These are phyloP conservation scores for Leptomonas pyrrhocoris DNA, from an alignment of 208 protist genomes.

Conservation along the genomic window DNA sequence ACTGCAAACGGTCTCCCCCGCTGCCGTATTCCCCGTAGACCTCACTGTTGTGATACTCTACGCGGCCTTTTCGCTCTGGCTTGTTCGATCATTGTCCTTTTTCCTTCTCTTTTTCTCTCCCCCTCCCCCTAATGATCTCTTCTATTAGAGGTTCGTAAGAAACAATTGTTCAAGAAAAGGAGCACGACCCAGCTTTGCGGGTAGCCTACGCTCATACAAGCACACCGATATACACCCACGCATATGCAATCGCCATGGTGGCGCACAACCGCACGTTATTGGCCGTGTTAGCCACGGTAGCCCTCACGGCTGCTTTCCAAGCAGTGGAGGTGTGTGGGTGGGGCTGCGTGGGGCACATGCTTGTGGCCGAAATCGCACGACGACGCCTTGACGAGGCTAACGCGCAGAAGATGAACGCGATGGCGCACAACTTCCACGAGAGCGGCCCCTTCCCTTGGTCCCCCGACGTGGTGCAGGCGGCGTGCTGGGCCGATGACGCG, in stretches of 20 bases:
- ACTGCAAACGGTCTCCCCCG: no score
- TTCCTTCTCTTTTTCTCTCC: no score
- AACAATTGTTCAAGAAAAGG: neutral
- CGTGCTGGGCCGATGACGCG: slow-evolving; percentile 88
- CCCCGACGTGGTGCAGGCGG: slow-evolving; percentile 64
- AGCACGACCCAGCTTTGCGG: no score
- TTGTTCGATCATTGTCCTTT: no score
- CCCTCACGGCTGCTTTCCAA: slow-evolving; percentile 19
- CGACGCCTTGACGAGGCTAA: slow-evolving; percentile 47
- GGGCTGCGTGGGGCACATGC: slow-evolving; percentile 87
- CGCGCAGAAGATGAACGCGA: slow-evolving; percentile 34
- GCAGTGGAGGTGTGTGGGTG: slow-evolving; percentile 47
- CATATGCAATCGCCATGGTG: neutral
- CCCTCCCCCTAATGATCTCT: no score
- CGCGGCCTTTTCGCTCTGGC: no score
- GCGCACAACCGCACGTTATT: neutral
- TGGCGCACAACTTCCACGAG: slow-evolving; percentile 35
- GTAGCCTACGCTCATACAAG: slow-evolving; percentile 16
- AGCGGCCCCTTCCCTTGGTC: slow-evolving; percentile 70
- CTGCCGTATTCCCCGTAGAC: no score
- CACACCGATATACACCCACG: slow-evolving; percentile 2
- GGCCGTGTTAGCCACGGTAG: neutral
- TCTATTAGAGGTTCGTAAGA: no score
- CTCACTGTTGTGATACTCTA: no score
- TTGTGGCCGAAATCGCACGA: slow-evolving; percentile 78